These are phyloP conservation scores for Musa beccarii DNA, from an alignment of 176 grass and related monocot genomes.

Conservation along the genomic window DNA sequence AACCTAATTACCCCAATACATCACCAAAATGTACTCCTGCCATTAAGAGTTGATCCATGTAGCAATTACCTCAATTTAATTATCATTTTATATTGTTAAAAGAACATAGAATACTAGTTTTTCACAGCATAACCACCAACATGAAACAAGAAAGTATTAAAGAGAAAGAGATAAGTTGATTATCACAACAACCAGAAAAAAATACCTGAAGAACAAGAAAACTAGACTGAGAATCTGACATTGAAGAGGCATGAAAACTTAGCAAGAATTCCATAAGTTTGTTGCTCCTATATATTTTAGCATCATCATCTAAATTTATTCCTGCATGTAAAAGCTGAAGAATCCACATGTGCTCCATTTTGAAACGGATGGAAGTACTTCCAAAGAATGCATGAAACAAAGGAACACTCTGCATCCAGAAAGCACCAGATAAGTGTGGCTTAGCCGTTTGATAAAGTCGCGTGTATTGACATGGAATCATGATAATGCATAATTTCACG, in stretches of 20 bases:
- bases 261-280: conserved; percentile 49
- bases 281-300: conserved; percentile 64
- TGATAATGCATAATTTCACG: not conserved
- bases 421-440: not conserved
- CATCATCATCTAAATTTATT: conserved; percentile 71
- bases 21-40: not conserved
- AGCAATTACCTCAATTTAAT: not conserved
- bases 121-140: not conserved
- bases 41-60: not conserved
- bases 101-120: not conserved
- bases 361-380: conserved; percentile 73
- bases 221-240: conserved; percentile 63
- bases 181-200: conserved; percentile 5
- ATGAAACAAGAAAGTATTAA: not conserved
- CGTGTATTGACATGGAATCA: not conserved
- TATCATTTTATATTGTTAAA: not conserved
- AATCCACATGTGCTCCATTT: conserved; percentile 70
- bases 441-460: not conserved
- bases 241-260: conserved; percentile 57
- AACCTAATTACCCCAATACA: not conserved
- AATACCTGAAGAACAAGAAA: conserved; percentile 65
- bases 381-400: conserved; percentile 71
- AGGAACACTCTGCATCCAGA: conserved; percentile 51
- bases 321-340: conserved; percentile 85
- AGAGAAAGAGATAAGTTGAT: not conserved